Evolutionary conservation across 148 eudicot species (phyloP).

Genomic region (Rhododendron williamsianum): DNA sequence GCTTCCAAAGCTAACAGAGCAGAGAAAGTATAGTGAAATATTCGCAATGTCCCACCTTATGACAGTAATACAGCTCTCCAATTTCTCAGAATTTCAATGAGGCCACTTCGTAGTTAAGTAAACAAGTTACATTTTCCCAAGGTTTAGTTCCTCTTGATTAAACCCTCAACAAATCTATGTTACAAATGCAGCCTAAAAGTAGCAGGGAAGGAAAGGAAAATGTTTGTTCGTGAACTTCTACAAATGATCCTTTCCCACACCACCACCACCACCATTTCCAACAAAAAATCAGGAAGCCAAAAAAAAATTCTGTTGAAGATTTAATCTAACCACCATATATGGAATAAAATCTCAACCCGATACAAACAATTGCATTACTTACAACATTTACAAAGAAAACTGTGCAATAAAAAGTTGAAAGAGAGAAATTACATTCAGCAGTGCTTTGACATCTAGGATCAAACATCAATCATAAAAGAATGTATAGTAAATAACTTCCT

Average conservation of each 20-base stretch:
- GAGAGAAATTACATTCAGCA: constrained; percentile 2
- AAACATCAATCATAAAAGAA: background rate
- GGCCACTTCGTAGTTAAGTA: background rate
- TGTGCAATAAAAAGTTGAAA: background rate
- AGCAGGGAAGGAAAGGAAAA: background rate
- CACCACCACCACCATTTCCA: background rate
- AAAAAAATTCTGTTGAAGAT: background rate
- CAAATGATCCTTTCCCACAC: background rate
- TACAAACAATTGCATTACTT: background rate
- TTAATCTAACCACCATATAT: background rate
- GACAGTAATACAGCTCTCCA: background rate
- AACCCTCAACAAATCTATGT: background rate
- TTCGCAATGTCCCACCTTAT: background rate
- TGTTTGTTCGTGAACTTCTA: background rate
- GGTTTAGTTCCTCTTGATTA: background rate
- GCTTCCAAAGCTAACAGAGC: background rate
- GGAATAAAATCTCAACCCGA: background rate
- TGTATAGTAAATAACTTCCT: background rate
- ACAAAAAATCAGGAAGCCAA: background rate
- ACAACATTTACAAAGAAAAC: background rate
- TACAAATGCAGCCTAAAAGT: background rate
- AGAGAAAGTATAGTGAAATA: background rate
- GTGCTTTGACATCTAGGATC: constrained; percentile 3
- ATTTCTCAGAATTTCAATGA: background rate
- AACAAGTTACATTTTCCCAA: background rate